Evolutionary conservation across 202 grass and related monocot species (phyloP).

Genomic region (Miscanthus sacchariflorus): DNA sequence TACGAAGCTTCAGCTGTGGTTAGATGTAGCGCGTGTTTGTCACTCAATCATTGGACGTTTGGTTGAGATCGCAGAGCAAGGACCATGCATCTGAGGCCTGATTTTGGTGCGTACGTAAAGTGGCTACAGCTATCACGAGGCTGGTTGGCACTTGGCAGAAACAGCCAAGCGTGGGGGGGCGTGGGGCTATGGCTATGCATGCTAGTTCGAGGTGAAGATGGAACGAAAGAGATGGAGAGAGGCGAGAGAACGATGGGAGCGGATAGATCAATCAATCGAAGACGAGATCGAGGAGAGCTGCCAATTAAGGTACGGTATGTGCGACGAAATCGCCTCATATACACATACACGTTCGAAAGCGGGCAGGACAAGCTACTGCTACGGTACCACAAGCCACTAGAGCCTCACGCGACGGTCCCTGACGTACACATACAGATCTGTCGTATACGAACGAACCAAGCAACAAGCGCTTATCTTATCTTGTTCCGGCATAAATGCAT

Average conservation of each 20-base stretch:
- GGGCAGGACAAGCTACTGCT: background rate
- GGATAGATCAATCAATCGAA: no score
- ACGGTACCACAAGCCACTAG: background rate
- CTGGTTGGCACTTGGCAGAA: no score
- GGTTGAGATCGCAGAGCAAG: background rate
- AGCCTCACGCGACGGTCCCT: background rate
- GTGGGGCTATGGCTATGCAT: no score
- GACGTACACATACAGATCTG: background rate
- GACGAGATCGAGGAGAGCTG: no score
- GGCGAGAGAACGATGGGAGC: no score
- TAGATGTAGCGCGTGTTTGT: background rate
- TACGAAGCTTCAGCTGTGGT: background rate
- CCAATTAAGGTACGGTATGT: no score
- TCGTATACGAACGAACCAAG: constrained; percentile 1
- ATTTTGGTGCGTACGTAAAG: background rate
- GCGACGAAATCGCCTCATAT: background rate
- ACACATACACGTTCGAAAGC: background rate
- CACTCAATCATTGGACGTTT: constrained; percentile 1
- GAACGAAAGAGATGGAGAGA: no score
- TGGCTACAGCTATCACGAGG: background rate
- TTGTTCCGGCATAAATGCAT: background rate
- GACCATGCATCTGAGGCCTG: background rate
- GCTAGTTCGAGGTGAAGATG: no score
- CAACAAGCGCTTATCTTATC: background rate
- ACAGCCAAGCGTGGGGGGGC: no score